Base-by-base conservation (phyloP, 1,284 basidiomycete genomes). In the Boletus smithii region DNA sequence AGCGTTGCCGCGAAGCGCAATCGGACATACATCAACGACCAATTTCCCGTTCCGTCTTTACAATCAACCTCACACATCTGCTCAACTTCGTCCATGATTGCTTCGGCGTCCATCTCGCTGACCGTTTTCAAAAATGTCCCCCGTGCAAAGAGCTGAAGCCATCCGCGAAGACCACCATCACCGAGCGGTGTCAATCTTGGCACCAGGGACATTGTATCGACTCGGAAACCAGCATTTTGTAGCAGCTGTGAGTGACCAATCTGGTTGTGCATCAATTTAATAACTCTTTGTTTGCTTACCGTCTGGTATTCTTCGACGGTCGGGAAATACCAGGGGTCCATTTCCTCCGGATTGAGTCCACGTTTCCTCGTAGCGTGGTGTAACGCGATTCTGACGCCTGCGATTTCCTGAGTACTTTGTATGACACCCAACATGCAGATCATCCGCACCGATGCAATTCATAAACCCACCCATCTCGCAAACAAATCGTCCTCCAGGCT, bases 251-350 rank as follows among this genome's bases (percentile, higher is more conserved):
- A 49, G 18, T 16, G 22, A 42, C 26, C 20, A 22, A 13, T 45
- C 16, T 14, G 10, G n/a, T 46, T 5, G 32, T 27, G 27, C 33
- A 42, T 51, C 38, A 46, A 29, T 37, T 33, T 24, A 37, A 17
- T 11, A 16, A 35, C 11, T 29, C 34, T 17, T 31, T 27, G 32
- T 31, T 36, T 4, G 54, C 73, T 52, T 56, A 85, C 84, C 57
- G 70, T 68, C 26, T 63, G 67, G 63, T 92, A 91, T 51, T 85
- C 79, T 32, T 76, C 73, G 4, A 73, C 71, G 0, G 84, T 83
- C 1, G 91, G 90, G 59, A 90, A 92, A 67, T 81, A 91, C 88
- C 88, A 93, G 0, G 90, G 90, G 60, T 93, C 89, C 30, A 80
- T 62, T 7, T 65, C 55, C 3, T 66, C 60, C 5, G 87, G 79